A percentile compares a stretch with the other conserved stretches of the same genome.
Conservation (phyloP, 108 stramenopile species). For the Cyclotella distinguenda region DNA sequence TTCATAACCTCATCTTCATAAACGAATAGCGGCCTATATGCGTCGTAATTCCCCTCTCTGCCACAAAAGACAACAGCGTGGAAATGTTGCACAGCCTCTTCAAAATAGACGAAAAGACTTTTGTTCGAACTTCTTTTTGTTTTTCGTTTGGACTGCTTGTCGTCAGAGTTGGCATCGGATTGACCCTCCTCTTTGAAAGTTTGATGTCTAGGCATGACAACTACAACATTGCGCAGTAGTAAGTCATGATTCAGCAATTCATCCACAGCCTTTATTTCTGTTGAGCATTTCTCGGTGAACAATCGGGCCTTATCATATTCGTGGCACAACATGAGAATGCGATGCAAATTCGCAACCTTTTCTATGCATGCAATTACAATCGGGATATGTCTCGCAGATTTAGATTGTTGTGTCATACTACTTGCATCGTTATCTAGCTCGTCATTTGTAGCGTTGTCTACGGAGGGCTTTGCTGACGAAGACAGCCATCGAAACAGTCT, state of each 20-base stretch:
- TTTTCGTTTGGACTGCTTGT: neutral
- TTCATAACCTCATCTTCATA: constrained; percentile 25
- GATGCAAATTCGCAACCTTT: constrained; percentile 46
- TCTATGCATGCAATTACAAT: constrained; percentile 46
- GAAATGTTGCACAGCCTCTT: constrained; percentile 38
- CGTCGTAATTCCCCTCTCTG: neutral
- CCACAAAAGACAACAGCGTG: constrained; percentile 13
- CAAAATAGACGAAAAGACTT: constrained; percentile 9
- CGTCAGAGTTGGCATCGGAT: neutral
- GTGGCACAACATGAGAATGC: constrained; percentile 40
- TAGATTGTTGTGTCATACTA: constrained; percentile 1
- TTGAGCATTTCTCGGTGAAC: neutral
- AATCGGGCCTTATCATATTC: constrained; percentile 7
- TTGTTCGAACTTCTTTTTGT: constrained; percentile 1
- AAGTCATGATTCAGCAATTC: neutral
- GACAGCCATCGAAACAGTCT: constrained; percentile 33
- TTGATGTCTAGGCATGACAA: constrained; percentile 21
- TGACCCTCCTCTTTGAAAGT: neutral
- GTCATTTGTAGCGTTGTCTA: neutral
- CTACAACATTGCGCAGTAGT: constrained; percentile 16
- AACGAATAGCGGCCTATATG: constrained; percentile 18
- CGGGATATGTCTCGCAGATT: neutral
- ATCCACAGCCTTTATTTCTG: neutral
- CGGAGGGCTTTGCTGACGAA: neutral
- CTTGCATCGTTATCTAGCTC: neutral